Evolutionary conservation across 208 protist species (phyloP).

Genomic region (Leishmania martiniquensis): DNA sequence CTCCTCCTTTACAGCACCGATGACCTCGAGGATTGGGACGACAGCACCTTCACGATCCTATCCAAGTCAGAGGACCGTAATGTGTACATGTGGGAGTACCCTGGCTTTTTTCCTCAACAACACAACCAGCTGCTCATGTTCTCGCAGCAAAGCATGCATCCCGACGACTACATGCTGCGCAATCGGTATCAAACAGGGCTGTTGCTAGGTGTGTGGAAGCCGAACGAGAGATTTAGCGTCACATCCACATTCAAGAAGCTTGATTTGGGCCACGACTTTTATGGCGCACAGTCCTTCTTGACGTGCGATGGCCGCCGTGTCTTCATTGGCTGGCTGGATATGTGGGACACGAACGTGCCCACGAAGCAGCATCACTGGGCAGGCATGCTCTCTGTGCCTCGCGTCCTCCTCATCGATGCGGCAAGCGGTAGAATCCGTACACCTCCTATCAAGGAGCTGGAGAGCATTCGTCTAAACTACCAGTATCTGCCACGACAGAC

Average conservation of each 20-base stretch:
- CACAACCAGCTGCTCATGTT: conserved; percentile 41
- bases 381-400: conserved; percentile 49
- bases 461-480: conserved; percentile 37
- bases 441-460: conserved; percentile 44
- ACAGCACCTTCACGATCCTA: conserved; percentile 58
- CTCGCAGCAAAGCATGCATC: conserved; percentile 41
- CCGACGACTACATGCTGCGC: conserved; percentile 34
- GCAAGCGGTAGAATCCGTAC: conserved; percentile 34
- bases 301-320: conserved; percentile 43
- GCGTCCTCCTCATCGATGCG: conserved; percentile 44
- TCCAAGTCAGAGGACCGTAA: conserved; percentile 61
- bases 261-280: conserved; percentile 58
- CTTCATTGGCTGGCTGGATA: conserved; percentile 56
- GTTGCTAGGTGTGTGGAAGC: conserved; percentile 49
- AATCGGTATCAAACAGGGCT: conserved; percentile 51
- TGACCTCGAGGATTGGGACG: conserved; percentile 71
- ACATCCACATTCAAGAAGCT: conserved; percentile 43
- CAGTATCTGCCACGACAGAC: conserved; percentile 32
- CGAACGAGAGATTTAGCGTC: conserved; percentile 38
- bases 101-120: conserved; percentile 43
- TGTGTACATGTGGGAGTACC: conserved; percentile 63
- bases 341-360: conserved; percentile 62
- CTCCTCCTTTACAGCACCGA: conserved; percentile 72
- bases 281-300: conserved; percentile 43
- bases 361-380: conserved; percentile 57